Evolutionary conservation across 2,329 filamentous ascomycete species (phyloP).

Genomic region (Samsoniella hepiali): DNA sequence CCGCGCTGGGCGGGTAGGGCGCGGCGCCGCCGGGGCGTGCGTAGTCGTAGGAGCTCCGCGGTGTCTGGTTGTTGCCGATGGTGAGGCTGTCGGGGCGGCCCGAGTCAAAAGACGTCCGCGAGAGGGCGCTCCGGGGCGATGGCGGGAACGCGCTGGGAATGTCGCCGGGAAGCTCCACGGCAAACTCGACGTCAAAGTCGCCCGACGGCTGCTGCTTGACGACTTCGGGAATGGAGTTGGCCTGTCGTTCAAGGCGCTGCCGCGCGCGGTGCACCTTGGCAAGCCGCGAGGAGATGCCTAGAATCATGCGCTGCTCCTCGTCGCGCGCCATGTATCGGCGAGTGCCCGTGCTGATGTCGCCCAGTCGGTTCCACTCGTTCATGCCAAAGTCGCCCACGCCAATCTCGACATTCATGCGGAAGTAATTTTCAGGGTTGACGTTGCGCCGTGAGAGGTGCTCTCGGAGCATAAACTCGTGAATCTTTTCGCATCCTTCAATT

Average conservation of each 20-base stretch:
- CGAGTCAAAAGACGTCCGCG: constrained; percentile 56
- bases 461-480: constrained; percentile 79
- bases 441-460: constrained; percentile 73
- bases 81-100: constrained; percentile 47
- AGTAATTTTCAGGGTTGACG: constrained; percentile 88
- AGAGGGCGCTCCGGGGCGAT: constrained; percentile 38
- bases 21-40: constrained; percentile 33
- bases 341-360: constrained; percentile 91
- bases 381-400: constrained; percentile 97
- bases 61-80: constrained; percentile 31
- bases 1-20: constrained; percentile 28
- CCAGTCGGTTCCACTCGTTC: constrained; percentile 96
- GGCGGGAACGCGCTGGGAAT: constrained; percentile 40
- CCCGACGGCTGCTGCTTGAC: constrained; percentile 40
- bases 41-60: constrained; percentile 50
- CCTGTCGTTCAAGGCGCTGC: constrained; percentile 56
- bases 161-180: constrained; percentile 58
- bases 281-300: constrained; percentile 73
- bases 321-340: constrained; percentile 73
- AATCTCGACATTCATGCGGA: constrained; percentile 92
- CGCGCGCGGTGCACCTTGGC: constrained; percentile 80
- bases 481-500: constrained; percentile 92
- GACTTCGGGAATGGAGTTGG: constrained; percentile 42
- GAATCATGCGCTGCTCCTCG: constrained; percentile 73
- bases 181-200: constrained; percentile 44